A percentile compares a stretch with the other conserved stretches of the same genome.
These are phyloP conservation scores for Fusarium sp. DNA, from an alignment of 2,329 filamentous ascomycete genomes.

Conservation along the genomic window DNA sequence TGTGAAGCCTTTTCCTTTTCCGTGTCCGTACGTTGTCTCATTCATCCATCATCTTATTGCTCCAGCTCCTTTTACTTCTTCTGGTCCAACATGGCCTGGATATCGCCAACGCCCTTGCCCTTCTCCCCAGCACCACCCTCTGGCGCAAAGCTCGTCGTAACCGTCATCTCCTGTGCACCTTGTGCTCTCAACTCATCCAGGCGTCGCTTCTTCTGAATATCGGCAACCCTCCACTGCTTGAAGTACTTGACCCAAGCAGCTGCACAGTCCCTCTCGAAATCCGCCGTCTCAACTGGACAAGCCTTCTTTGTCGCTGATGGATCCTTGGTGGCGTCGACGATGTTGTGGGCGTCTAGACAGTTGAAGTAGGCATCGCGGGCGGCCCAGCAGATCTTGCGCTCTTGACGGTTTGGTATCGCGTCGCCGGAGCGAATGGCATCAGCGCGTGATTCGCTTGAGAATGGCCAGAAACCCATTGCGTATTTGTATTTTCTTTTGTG, in stretches of 20 bases:
- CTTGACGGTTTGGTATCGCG: conserved; percentile 84
- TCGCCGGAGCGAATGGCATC: conserved; percentile 64
- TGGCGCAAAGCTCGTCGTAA: conserved; percentile 50
- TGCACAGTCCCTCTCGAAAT: conserved; percentile 87
- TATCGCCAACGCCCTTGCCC: conserved; percentile 49
- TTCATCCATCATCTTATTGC: background rate
- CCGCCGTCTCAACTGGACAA: conserved; percentile 54
- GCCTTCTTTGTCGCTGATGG: conserved; percentile 50
- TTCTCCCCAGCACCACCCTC: conserved; percentile 45
- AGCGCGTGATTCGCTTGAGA: conserved; percentile 58
- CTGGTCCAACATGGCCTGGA: conserved; percentile 52
- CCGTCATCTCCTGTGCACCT: conserved; percentile 70
- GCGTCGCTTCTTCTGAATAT: conserved; percentile 84
- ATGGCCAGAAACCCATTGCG: conserved; percentile 59
- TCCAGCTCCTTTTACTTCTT: conserved; percentile 39
- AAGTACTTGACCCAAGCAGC: conserved; percentile 98
- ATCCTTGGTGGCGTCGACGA: conserved; percentile 72
- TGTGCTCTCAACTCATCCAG: conserved; percentile 79
- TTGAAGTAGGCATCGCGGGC: conserved; percentile 87
- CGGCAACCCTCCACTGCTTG: conserved; percentile 94
- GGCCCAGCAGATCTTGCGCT: conserved; percentile 88
- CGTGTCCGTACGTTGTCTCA: background rate
- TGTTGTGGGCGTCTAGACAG: conserved; percentile 83
- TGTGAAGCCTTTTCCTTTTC: conserved; percentile 3
- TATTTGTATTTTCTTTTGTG: conserved; percentile 7